Base-by-base conservation (phyloP, 2,329 filamentous ascomycete species). In the Fusarium praegraminearum region DNA sequence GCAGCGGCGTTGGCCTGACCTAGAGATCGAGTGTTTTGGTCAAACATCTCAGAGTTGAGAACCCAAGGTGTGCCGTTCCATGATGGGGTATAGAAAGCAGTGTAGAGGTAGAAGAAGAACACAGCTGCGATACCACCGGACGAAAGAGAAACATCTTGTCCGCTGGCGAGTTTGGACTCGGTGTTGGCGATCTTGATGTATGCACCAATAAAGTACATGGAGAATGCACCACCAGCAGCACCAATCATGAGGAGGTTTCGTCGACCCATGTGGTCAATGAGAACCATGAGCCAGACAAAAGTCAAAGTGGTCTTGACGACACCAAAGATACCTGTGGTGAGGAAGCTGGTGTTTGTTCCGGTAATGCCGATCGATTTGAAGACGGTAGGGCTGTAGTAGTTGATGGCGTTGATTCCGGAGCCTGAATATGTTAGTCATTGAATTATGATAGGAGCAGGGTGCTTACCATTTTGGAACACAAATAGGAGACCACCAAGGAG, bases 31-130 rank as follows among this genome's bases (percentile, higher is more conserved):
- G 75, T 79, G 79, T 90, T 90, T 68, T 89, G 86, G 73, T 91
- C 87, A 78, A 93, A 93, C 83, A 94, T 93, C 78, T 94, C 91
- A 0, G 85, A 85, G 81, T 92, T 92, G 75, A 92, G 80, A 24
- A 94, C 90, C 91, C 91, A 94, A 0, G 91, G 91, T 0, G 89
- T 91, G 3, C 90, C 90, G 75, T 92, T 92, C 90, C 90, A 92
- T 0, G 87, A 86, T 0, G 87, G 90, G 0, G 89, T 92, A 80
- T 93, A 94, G 77, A 90, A 89, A 0, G 85, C 87, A 4, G 74
- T 77, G 70, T 76, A 77, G 9, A 79, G 69, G 79, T 91, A 89
- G 80, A 89, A 89, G 78, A 88, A 84, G 80, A 91, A 90, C 4
- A 91, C 87, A 63, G 91, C 91, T 8, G 87, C 83, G 63, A 90